phyloP scores from a whole-genome alignment of 1,139 yeast species.

The Suhomyces ambrosiae region DNA sequence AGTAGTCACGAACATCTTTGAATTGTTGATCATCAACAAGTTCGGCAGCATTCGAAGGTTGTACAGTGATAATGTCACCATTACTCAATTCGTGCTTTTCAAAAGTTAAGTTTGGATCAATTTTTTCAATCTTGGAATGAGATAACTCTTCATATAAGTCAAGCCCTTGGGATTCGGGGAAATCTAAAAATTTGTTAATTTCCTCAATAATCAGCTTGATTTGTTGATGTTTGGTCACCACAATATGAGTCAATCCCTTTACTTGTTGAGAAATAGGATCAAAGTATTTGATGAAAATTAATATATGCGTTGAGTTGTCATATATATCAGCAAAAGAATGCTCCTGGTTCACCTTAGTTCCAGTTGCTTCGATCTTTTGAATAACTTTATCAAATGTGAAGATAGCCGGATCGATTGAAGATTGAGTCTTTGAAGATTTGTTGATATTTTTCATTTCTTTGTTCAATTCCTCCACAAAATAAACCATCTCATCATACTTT shows the following conservation, averaged over 20 bases:
- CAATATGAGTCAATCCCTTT: conserved; percentile 64
- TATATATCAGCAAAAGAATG: conserved; percentile 22
- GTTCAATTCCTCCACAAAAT: conserved; percentile 48
- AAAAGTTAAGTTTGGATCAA: conserved; percentile 50
- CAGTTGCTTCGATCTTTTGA: conserved; percentile 19
- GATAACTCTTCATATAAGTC: conserved; percentile 72
- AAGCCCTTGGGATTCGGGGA: conserved; percentile 42
- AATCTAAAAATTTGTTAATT: conserved; percentile 48
- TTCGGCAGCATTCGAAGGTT: conserved; percentile 30
- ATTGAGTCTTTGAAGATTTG: conserved; percentile 6
- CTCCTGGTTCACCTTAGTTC: conserved; percentile 4
- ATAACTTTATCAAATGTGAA: conserved; percentile 29
- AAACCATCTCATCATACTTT: conserved; percentile 48
- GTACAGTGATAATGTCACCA: conserved; percentile 79
- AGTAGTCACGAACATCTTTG: conserved; percentile 52
- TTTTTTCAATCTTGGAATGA: conserved; percentile 57
- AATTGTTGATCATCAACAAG: conserved; percentile 24
- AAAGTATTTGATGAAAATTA: conserved; percentile 71
- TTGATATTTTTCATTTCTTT: conserved; percentile 35
- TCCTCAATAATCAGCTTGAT: conserved; percentile 48
- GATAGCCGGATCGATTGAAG: conserved; percentile 20
- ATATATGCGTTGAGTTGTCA: conserved; percentile 40
- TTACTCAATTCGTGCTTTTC: conserved; percentile 66
- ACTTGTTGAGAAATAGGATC: conserved; percentile 58
- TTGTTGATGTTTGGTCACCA: conserved; percentile 52